These are phyloP conservation scores for Kurtzmaniella quercitrusa DNA, from an alignment of 1,139 yeast genomes.

Conservation along the genomic window DNA sequence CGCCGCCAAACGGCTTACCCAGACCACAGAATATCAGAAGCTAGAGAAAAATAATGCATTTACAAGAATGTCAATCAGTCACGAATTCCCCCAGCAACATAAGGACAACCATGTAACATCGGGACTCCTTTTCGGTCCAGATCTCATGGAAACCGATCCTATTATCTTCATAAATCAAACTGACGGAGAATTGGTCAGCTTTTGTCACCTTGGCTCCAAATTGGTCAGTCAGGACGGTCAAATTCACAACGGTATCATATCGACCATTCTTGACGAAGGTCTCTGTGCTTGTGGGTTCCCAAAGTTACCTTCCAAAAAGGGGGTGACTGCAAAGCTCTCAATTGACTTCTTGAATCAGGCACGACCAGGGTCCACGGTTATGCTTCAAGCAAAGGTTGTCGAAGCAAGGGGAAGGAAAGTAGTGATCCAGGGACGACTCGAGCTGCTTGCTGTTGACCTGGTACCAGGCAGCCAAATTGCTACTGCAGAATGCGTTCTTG, in stretches of 20 bases:
- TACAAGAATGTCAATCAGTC: conserved; percentile 27
- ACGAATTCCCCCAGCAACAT: conserved; percentile 58
- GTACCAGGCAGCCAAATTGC: conserved; percentile 38
- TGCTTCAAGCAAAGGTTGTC: conserved; percentile 63
- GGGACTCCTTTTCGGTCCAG: conserved; percentile 61
- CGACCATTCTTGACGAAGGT: conserved; percentile 83
- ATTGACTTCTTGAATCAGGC: conserved; percentile 65
- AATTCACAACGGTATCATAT: conserved; percentile 82
- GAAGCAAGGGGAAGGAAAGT: conserved; percentile 78
- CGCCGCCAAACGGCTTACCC: conserved; percentile 27
- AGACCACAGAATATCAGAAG: conserved; percentile 26
- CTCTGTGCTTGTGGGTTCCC: conserved; percentile 86
- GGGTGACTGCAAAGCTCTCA: conserved; percentile 82
- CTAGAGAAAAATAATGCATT: conserved; percentile 24
- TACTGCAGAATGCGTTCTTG: conserved; percentile 57
- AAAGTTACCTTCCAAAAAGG: conserved; percentile 72
- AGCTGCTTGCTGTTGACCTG: conserved; percentile 35
- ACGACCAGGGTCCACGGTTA: conserved; percentile 61
- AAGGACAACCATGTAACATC: conserved; percentile 59
- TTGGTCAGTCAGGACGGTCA: conserved; percentile 67
- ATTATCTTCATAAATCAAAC: conserved; percentile 46
- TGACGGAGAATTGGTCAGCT: conserved; percentile 49
- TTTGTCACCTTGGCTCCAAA: conserved; percentile 67
- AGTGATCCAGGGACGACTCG: conserved; percentile 61
- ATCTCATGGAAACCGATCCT: conserved; percentile 65